Percentiles rank a stretch among this genome's conserved stretches.
Evolutionary conservation across 257 asterid species (phyloP).

Genomic region (Thymus quinquecostatus): DNA sequence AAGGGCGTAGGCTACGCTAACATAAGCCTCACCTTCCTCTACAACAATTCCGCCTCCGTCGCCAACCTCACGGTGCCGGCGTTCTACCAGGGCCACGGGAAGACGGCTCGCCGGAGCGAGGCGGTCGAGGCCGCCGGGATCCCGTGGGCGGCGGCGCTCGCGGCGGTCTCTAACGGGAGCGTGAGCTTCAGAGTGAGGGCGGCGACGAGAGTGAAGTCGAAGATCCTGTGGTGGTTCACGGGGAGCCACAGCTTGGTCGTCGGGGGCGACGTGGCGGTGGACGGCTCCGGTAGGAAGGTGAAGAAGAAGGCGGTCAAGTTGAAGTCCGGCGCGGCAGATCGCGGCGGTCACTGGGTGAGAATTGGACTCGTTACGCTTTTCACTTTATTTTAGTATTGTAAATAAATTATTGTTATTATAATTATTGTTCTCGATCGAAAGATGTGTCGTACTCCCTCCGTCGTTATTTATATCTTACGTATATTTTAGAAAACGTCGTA

Average conservation of each 20-base stretch:
- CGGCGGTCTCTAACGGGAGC: constrained; percentile 38
- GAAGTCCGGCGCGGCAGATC: constrained; percentile 35
- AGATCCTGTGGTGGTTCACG: constrained; percentile 57
- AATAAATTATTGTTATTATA: neutral
- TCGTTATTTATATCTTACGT: no score
- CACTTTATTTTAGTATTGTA: constrained; percentile 15
- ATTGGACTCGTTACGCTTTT: neutral
- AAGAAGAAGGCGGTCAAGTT: constrained; percentile 53
- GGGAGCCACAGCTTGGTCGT: constrained; percentile 44
- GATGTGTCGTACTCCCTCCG: no score
- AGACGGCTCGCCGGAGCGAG: constrained; percentile 42
- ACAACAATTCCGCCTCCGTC: constrained; percentile 33
- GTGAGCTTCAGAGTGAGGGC: constrained; percentile 57
- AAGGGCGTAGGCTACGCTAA: constrained; percentile 67
- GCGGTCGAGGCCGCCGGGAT: constrained; percentile 41
- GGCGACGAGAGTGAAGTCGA: constrained; percentile 62
- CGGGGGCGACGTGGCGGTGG: constrained; percentile 51
- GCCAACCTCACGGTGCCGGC: constrained; percentile 49
- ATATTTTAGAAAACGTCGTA: no score
- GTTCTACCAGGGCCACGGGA: constrained; percentile 78
- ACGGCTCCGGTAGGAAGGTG: constrained; percentile 51
- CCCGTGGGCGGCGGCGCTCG: constrained; percentile 62
- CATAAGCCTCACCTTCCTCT: constrained; percentile 46
- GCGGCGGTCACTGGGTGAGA: constrained; percentile 4
- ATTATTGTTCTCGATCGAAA: neutral